A percentile compares a stretch with the other conserved stretches of the same genome.
Evolutionary conservation across 176 grass and related monocot genomes (phyloP).

Genomic region (Puya raimondii): DNA sequence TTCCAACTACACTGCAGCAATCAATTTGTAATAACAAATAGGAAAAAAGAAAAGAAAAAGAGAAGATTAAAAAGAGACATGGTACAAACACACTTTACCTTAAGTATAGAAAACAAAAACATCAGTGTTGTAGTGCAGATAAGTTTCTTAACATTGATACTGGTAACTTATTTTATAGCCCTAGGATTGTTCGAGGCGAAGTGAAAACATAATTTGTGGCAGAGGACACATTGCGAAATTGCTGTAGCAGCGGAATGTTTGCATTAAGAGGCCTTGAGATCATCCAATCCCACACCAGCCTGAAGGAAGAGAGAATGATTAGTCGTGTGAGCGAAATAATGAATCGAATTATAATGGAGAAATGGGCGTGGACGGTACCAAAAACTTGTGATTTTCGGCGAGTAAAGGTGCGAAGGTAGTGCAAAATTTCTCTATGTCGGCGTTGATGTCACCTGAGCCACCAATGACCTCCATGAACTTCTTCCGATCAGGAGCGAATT

Average conservation of each 20-base stretch:
- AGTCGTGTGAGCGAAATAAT: not conserved
- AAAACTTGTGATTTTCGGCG: constrained; percentile 72
- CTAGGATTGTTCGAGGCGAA: too few species aligned
- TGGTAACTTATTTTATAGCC: too few species aligned
- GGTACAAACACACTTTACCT: too few species aligned
- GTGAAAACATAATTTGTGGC: not conserved
- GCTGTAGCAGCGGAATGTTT: not conserved
- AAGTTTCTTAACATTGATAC: too few species aligned
- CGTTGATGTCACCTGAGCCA: constrained; percentile 69
- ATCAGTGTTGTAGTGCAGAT: too few species aligned
- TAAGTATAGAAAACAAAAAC: too few species aligned
- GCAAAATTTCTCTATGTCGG: constrained; percentile 92
- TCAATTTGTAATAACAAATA: too few species aligned
- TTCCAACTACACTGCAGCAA: too few species aligned
- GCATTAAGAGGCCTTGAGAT: constrained; percentile 77
- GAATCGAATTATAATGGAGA: not conserved
- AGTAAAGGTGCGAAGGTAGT: constrained; percentile 68
- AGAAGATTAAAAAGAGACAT: too few species aligned
- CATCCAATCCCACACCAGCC: constrained; percentile 80
- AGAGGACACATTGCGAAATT: not conserved
- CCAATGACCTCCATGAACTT: constrained; percentile 96
- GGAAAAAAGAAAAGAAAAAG: too few species aligned
- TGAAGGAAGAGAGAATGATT: constrained; percentile 32
- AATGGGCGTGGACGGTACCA: constrained; percentile 29
- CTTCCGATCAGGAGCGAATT: constrained; percentile 76